These are phyloP conservation scores for Candida mattraensis DNA, from an alignment of 805 yeast species.

Conservation along the genomic window DNA sequence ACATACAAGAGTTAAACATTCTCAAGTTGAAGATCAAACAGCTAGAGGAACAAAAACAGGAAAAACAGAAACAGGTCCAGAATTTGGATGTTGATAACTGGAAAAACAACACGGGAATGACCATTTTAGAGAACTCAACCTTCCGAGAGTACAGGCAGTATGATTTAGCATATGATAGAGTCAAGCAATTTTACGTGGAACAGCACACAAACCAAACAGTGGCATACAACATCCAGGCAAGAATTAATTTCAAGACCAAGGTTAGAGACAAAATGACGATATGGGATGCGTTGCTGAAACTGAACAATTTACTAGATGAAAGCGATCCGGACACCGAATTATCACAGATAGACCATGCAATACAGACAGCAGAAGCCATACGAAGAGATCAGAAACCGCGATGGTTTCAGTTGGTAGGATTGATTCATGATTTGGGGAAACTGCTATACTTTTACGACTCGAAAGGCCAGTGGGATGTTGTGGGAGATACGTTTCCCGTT, in stretches of 20 bases:
- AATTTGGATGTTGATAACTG: conserved; percentile 16
- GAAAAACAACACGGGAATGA: conserved; percentile 24
- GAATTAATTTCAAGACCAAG: conserved; percentile 69
- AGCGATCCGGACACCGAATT: conserved; percentile 76
- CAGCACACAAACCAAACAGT: conserved; percentile 72
- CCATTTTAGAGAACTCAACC: conserved; percentile 23
- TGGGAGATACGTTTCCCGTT: conserved; percentile 76
- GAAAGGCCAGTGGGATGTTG: conserved; percentile 79
- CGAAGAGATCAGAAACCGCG: conserved; percentile 65
- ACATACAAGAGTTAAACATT: conserved; percentile 41
- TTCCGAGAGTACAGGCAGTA: conserved; percentile 56
- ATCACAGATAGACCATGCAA: conserved; percentile 72
- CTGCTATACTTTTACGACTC: conserved; percentile 68
- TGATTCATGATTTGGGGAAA: conserved; percentile 72
- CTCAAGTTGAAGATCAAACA: conserved; percentile 33
- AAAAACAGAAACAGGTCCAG: conserved; percentile 12
- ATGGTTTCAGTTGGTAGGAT: conserved; percentile 75
- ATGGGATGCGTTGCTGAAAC: conserved; percentile 67
- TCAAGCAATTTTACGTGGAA: conserved; percentile 62
- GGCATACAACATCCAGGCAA: conserved; percentile 68
- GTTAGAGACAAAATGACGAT: conserved; percentile 64
- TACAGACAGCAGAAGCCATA: conserved; percentile 76
- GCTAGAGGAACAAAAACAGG: conserved; percentile 18
- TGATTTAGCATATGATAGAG: conserved; percentile 67
- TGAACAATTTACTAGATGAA: conserved; percentile 65